A percentile compares a stretch with the other conserved stretches of the same genome.
Conservation (phyloP, 805 yeast genomes). For the Lachancea mirantina region DNA sequence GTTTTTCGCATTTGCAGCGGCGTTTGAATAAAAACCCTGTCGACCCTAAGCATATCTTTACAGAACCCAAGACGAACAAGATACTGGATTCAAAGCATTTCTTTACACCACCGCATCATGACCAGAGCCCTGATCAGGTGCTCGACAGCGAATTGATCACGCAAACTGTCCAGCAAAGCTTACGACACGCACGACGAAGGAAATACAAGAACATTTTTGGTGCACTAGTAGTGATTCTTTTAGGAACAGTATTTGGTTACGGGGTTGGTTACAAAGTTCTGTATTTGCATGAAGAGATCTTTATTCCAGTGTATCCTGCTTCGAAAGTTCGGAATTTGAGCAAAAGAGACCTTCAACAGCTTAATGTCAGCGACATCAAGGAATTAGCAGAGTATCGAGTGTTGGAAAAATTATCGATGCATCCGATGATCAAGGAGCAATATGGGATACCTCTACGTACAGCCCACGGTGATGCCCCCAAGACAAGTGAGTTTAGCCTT, state of each 20-base stretch:
- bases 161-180: slow-evolving; percentile 16
- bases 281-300: slow-evolving; percentile 20
- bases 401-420: slow-evolving; percentile 20
- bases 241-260: slow-evolving; percentile 24
- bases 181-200: slow-evolving; percentile 15
- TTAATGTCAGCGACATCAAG: slow-evolving; percentile 18
- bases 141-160: slow-evolving; percentile 2
- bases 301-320: slow-evolving; percentile 23
- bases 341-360: slow-evolving; percentile 16
- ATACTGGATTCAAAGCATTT: slow-evolving; percentile 20
- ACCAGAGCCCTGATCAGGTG: neutral
- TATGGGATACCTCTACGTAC: slow-evolving; percentile 27
- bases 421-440: slow-evolving; percentile 27
- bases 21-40: slow-evolving; percentile 1
- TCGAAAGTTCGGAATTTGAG: slow-evolving; percentile 20
- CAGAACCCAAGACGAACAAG: slow-evolving; percentile 10
- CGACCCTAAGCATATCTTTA: slow-evolving; percentile 19
- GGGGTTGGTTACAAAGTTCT: slow-evolving; percentile 24
- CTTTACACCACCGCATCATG: slow-evolving; percentile 15
- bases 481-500: slow-evolving; percentile 18
- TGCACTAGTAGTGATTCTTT: slow-evolving; percentile 12
- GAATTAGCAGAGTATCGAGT: slow-evolving; percentile 17
- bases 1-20: no score
- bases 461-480: slow-evolving; percentile 15
- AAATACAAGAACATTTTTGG: slow-evolving; percentile 13